Conservation (phyloP, 257 asterid species). For the Fraxinus quadrangulata region DNA sequence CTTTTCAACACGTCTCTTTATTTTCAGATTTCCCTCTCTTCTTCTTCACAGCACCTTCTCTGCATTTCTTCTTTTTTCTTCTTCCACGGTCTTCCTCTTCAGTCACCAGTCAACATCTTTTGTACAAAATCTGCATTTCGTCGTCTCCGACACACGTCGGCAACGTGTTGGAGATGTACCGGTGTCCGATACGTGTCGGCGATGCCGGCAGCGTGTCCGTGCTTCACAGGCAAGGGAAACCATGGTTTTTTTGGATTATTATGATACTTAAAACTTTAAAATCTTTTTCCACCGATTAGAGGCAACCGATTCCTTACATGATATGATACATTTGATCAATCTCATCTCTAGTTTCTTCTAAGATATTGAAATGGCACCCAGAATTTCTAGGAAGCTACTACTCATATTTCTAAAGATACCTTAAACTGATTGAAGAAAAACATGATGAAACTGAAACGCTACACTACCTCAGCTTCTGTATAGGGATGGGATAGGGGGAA, state of each 20-base stretch:
- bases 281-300: neutral
- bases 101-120: too few species aligned
- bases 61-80: too few species aligned
- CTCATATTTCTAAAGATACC: neutral
- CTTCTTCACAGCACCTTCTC: too few species aligned
- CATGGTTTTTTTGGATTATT: neutral
- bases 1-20: too few species aligned
- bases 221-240: neutral
- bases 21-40: too few species aligned
- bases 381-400: neutral
- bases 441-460: slow-evolving; percentile 2
- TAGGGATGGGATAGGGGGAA: slow-evolving; percentile 14
- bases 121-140: too few species aligned
- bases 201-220: too few species aligned
- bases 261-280: neutral
- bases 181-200: too few species aligned
- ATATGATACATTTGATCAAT: neutral
- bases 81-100: too few species aligned
- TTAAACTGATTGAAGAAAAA: neutral
- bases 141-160: too few species aligned
- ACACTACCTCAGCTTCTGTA: slow-evolving; percentile 1
- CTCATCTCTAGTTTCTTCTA: neutral
- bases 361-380: neutral
- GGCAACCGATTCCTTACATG: neutral
- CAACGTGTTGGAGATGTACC: too few species aligned